Base-by-base conservation (phyloP, 176 grass and related monocot genomes). In the Eleusine coracana region DNA sequence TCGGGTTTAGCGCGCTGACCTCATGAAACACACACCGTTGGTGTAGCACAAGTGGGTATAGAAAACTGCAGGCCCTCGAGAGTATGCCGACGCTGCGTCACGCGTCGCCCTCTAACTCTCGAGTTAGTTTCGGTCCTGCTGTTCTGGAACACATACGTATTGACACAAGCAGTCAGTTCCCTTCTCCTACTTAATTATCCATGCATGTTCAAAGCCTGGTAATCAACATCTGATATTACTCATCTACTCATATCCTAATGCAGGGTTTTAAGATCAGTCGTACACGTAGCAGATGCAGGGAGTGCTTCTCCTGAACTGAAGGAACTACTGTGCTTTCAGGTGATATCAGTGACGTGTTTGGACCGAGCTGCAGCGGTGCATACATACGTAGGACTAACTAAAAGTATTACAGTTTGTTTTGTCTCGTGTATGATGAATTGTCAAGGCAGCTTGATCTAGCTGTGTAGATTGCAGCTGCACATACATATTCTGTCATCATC, bases 71-170 rank as follows among this genome's bases (percentile, higher is more conserved):
- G 56, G 75, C 3, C 2, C 27, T 31, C n/a, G 75, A 77, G 75
- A 77, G 75, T 63, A 63, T 63, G 75, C 75, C 25, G 75, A 76
- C 54, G 69, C 41, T 27, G 40, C n/a, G 41, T 61, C 68, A 6
- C 27, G 38, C 27, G 38, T n/a, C 18, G 4, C 4, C n/a, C 51
- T 20, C 34, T 38, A 20, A n/a, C 29, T 9, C 29, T 9, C 12
- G 37, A 23, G 50, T 12, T 36, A 37, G 51, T 58, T 59, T 40
- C 9, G 39, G 48, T 51, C 73, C 52, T 20, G 31, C 9, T 2
- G 50, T n/a, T 58, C 6, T 44, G 39, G 20, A 70, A 44, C 67
- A n/a, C 55, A 2, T 34, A 34, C 31, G 31, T 34, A 1, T 34
- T 34, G 31, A 34, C 31, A 34, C 2, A 34, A 34, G 31, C 31